phyloP scores from a whole-genome alignment of 2,329 filamentous ascomycete species.

The Shiraia bambusicola region DNA sequence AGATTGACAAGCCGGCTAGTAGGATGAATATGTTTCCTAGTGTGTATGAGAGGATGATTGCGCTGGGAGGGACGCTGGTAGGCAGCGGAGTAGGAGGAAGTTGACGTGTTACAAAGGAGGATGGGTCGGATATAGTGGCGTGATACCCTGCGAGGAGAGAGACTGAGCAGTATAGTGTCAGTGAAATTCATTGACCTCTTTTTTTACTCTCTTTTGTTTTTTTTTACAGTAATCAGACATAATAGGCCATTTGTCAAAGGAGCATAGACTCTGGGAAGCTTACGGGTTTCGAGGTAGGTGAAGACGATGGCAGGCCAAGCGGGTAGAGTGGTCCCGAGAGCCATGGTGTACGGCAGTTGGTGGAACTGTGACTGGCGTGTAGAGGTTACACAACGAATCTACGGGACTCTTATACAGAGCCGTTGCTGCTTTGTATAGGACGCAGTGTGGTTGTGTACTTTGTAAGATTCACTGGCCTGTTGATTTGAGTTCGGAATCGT shows the following conservation, averaged over 20 bases:
- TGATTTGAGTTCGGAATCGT: too few species aligned
- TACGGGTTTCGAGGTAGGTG: slow-evolving; percentile 31
- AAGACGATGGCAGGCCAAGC: slow-evolving; percentile 31
- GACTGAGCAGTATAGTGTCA: slow-evolving; percentile 2
- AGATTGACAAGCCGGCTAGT: slow-evolving; percentile 19
- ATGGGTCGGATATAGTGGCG: slow-evolving; percentile 14
- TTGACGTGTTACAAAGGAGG: slow-evolving; percentile 19
- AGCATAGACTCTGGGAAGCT: slow-evolving; percentile 7
- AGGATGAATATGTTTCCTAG: slow-evolving; percentile 29
- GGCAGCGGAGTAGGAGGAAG: slow-evolving; percentile 13
- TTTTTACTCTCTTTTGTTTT: too few species aligned
- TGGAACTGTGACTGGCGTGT: too few species aligned
- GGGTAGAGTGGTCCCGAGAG: slow-evolving; percentile 27
- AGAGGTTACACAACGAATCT: too few species aligned
- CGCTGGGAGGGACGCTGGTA: slow-evolving; percentile 7
- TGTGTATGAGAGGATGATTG: slow-evolving; percentile 22
- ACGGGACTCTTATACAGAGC: too few species aligned
- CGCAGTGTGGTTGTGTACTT: too few species aligned
- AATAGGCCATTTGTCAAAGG: too few species aligned
- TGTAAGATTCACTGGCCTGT: too few species aligned
- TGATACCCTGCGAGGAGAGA: slow-evolving; percentile 18
- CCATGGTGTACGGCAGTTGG: slow-evolving; percentile 12
- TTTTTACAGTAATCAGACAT: too few species aligned
- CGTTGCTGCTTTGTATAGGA: too few species aligned
- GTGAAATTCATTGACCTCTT: background rate